Base-by-base conservation (phyloP, 352 stramenopile genomes). In the Poterioochromonas sp. region DNA sequence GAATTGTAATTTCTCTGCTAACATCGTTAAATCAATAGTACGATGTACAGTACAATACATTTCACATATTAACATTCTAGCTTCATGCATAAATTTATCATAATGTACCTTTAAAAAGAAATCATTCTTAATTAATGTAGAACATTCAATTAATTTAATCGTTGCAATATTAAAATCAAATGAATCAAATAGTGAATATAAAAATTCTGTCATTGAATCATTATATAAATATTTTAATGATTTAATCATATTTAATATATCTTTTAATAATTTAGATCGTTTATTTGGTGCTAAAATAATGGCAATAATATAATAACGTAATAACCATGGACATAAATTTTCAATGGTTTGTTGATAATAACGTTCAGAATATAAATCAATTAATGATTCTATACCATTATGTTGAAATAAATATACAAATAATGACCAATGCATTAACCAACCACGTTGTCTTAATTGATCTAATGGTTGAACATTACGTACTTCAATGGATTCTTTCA, bases 301-400 rank as follows among this genome's bases (percentile, higher is more conserved):
- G 37, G 43, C 69, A 62, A 20, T 22, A 29, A 29, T 64, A 64
- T 76, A 76, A 37, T 76, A 76, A 0, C 69, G n/a, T 15, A 76
- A 34, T 34, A 76, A 47, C 69, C 69, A 76, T n/a, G 69, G 69
- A 29, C 41, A 62, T 64, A 76, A 64, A 32, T 76, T 76, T n/a
- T 76, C 69, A 32, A 76, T 44, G 1, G 43, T 76, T 64, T 76
- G 69, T 20, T 63, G 34, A 43, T 76, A 76, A 41, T 2, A 12
- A 26, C 34, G 11, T 43, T 76, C 69, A 32, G 49, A 76, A 43
- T 63, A 76, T 15, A 76, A 47, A 29, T 76, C 69, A 44, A 8
- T 3, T 47, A 76, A 64, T 34, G 44, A 1, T 49, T 76, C 69
- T 15, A 64, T 43, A 37, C 49, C 49, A n/a, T 76, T 43, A 20